Percentiles rank a stretch among this genome's conserved stretches.
These are phyloP conservation scores for Theileria parva DNA, from an alignment of 169 alveolate species.

Conservation along the genomic window DNA sequence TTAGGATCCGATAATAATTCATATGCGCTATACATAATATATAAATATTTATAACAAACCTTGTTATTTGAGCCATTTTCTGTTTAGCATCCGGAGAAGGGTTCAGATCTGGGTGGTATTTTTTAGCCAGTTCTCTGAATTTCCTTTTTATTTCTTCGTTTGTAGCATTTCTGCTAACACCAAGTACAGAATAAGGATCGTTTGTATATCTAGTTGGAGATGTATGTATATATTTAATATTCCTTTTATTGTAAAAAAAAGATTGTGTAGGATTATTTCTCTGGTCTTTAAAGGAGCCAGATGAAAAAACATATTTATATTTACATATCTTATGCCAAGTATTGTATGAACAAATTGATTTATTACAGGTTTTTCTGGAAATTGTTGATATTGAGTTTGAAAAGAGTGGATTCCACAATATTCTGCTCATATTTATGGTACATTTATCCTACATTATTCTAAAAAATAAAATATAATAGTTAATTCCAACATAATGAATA, in stretches of 20 bases:
- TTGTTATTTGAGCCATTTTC: constrained; percentile 89
- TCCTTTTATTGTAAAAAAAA: background rate
- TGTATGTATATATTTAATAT: constrained; percentile 30
- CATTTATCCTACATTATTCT: constrained; percentile 4
- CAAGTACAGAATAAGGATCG: constrained; percentile 86
- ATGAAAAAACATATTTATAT: background rate
- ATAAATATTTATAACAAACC: constrained; percentile 58
- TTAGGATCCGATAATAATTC: constrained; percentile 90
- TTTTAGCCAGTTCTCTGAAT: constrained; percentile 88
- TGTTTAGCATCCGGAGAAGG: constrained; percentile 92
- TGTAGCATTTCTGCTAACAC: constrained; percentile 87
- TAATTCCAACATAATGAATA: background rate
- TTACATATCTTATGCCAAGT: background rate
- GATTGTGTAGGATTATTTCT: background rate
- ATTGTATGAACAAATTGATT: constrained; percentile 3
- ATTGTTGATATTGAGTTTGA: constrained; percentile 8
- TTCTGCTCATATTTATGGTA: constrained; percentile 4
- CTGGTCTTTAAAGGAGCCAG: background rate
- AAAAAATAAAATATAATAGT: background rate
- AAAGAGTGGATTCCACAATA: constrained; percentile 13
- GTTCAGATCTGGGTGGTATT: constrained; percentile 92
- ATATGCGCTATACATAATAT: constrained; percentile 84
- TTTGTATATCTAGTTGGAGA: constrained; percentile 42
- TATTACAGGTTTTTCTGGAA: constrained; percentile 8
- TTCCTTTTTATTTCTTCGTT: constrained; percentile 85